Base-by-base conservation (phyloP, 176 grass and related monocot species). In the Carex pumila region DNA sequence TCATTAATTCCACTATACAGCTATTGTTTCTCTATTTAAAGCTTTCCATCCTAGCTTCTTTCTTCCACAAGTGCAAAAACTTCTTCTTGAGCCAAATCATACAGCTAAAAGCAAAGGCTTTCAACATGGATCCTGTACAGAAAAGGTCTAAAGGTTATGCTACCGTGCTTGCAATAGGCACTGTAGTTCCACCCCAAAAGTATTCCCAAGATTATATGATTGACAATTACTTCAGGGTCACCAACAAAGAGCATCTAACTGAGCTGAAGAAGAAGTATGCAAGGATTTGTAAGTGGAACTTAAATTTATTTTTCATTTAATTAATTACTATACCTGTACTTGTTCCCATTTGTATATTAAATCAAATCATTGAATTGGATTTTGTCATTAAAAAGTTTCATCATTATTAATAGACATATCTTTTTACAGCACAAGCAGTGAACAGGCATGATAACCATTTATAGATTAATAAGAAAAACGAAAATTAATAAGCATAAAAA, bases 191-290 rank as follows among this genome's bases (percentile, higher is more conserved):
- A 19, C 79, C 79, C 9, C 32, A 60, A 5, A 63, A 81, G 53
- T 25, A 29, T 39, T 21, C 79, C 22, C 0, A 64, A 2, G 79
- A 81, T 13, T 53, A 81, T 12, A 61, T 41, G 34, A 64, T 81
- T 17, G 34, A 81, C 60, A 39, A 25, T 39, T 81, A 81, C 30
- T 64, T 81, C 79, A 47, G 79, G 18, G 6, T 81, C 79, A 81
- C 79, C 31, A 81, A 81, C n/a, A 61, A 11, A 25, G 34, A 81
- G 37, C 79, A 81, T 39, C 58, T 62, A 9, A 81, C 58, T 81
- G 79, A 81, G 79, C 79, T 81, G 34, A 62, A 81, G 34, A 81
- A 81, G 79, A 81, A 81, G 15, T 81, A 29, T 47, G 58, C 79
- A 10, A 64, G 6, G 34, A 81, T 81, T 64, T 81, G 79, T 81